phyloP scores from a whole-genome alignment of 805 yeast genomes.

The Cyberlindnera euphorbiiphila region DNA sequence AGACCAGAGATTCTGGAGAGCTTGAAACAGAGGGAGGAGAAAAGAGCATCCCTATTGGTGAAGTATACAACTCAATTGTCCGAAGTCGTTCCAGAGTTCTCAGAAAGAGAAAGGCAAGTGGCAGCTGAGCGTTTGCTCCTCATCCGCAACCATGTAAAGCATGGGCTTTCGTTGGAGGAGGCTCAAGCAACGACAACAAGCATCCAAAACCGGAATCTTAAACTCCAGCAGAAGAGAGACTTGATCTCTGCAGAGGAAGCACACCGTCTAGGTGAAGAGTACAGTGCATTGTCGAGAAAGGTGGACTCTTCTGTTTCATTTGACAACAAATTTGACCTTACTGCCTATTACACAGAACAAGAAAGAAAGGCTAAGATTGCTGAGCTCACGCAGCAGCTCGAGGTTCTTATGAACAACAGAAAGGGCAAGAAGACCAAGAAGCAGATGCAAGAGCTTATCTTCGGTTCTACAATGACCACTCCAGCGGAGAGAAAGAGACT shows the following conservation, averaged over 20 bases:
- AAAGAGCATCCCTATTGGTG: conserved; percentile 32
- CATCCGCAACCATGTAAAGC: conserved; percentile 50
- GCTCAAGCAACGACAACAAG: conserved; percentile 58
- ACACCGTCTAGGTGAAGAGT: conserved; percentile 27
- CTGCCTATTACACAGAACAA: conserved; percentile 34
- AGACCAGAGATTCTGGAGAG: conserved; percentile 47
- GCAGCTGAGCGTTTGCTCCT: conserved; percentile 53
- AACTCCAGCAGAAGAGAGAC: conserved; percentile 20
- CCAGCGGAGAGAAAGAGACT: conserved; percentile 35
- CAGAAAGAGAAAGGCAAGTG: conserved; percentile 30
- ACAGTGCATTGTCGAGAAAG: conserved; percentile 32
- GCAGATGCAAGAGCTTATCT: conserved; percentile 41
- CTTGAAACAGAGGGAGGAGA: conserved; percentile 37
- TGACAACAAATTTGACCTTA: conserved; percentile 40
- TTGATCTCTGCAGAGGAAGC: conserved; percentile 32
- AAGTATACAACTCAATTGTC: conserved; percentile 32
- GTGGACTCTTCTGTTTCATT: conserved; percentile 46
- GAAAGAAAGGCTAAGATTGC: conserved; percentile 29
- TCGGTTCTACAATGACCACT: conserved; percentile 28
- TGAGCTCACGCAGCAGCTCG: conserved; percentile 22
- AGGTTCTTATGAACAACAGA: conserved; percentile 18
- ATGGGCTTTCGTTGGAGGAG: conserved; percentile 54
- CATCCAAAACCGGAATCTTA: conserved; percentile 42
- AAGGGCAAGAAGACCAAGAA: conserved; percentile 30
- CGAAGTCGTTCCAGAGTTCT: conserved; percentile 23